Percentiles rank a stretch among this genome's conserved stretches.
phyloP scores from a whole-genome alignment of 257 asterid genomes.

The Lavandula angustifolia region DNA sequence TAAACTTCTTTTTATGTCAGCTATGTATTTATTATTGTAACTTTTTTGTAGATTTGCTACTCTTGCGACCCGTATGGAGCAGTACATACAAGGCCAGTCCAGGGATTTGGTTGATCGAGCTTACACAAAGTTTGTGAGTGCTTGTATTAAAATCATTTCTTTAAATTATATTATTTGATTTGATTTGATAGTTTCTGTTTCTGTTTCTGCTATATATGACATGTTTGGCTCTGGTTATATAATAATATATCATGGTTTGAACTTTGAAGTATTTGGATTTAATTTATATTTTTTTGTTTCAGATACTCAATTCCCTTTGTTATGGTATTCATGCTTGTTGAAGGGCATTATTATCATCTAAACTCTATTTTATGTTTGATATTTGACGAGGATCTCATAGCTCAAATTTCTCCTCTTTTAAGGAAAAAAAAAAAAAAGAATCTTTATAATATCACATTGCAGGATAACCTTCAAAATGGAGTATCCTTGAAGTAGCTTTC shows the following conservation, averaged over 20 bases:
- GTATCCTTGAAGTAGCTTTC: conserved; percentile 13
- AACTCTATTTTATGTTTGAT: background rate
- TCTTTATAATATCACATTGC: no score
- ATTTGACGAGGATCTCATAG: background rate
- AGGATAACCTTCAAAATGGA: conserved; percentile 14
- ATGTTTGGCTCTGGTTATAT: conserved; percentile 6
- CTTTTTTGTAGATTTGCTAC: conserved; percentile 76
- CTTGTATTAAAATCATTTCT: conserved; percentile 12
- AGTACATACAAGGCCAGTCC: conserved; percentile 96
- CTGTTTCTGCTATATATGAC: conserved; percentile 2
- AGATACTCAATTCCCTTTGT: conserved; percentile 5
- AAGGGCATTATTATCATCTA: conserved; percentile 13
- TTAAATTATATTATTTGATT: background rate
- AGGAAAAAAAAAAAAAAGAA: background rate
- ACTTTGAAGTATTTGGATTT: background rate
- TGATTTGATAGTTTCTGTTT: background rate
- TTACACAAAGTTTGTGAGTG: conserved; percentile 85
- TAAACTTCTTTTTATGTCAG: background rate
- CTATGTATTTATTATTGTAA: conserved; percentile 29
- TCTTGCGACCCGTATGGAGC: conserved; percentile 99
- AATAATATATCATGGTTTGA: background rate
- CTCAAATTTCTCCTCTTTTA: background rate
- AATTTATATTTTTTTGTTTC: conserved; percentile 1
- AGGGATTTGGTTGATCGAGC: conserved; percentile 98
- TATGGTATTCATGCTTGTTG: conserved; percentile 11